Percentiles rank a stretch among this genome's conserved stretches.
Conservation (phyloP, 2,329 filamentous ascomycete species). For the Dactylonectria macrodidyma region DNA sequence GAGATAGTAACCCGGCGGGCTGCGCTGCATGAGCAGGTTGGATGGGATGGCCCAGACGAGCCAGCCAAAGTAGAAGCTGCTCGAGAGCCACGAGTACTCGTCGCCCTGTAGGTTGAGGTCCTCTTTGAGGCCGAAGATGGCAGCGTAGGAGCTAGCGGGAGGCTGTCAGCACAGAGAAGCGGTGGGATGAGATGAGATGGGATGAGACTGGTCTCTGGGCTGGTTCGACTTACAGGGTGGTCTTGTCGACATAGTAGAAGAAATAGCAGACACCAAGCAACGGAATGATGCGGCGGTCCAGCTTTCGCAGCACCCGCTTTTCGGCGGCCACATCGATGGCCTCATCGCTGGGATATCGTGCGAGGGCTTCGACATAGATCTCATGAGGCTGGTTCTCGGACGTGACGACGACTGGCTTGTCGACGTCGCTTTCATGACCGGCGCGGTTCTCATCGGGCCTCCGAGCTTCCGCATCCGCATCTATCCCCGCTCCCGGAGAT, state of each 20-base stretch:
- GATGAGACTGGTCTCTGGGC: background rate
- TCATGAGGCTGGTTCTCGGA: slow-evolving; percentile 37
- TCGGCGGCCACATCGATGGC: slow-evolving; percentile 54
- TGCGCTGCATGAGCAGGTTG: slow-evolving; percentile 52
- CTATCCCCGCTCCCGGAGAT: background rate
- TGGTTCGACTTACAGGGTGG: slow-evolving; percentile 57
- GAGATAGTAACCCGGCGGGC: slow-evolving; percentile 55
- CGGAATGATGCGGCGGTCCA: slow-evolving; percentile 56
- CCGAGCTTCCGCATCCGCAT: background rate
- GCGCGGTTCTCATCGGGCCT: background rate
- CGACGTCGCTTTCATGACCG: background rate
- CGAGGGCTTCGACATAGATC: slow-evolving; percentile 55
- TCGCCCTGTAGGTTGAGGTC: slow-evolving; percentile 70
- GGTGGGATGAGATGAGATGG: background rate
- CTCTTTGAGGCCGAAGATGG: slow-evolving; percentile 74
- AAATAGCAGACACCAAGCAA: slow-evolving; percentile 58
- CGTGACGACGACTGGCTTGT: slow-evolving; percentile 19
- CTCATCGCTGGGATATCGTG: slow-evolving; percentile 55
- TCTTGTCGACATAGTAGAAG: slow-evolving; percentile 62
- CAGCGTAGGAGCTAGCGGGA: slow-evolving; percentile 66
- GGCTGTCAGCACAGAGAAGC: too few relatives aligned
- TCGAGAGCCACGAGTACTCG: slow-evolving; percentile 65
- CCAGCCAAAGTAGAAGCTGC: slow-evolving; percentile 57
- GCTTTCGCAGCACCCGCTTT: slow-evolving; percentile 53
- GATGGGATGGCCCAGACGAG: slow-evolving; percentile 54